Conservation (phyloP, 2,329 filamentous ascomycete species). For the Venturia asperata region DNA sequence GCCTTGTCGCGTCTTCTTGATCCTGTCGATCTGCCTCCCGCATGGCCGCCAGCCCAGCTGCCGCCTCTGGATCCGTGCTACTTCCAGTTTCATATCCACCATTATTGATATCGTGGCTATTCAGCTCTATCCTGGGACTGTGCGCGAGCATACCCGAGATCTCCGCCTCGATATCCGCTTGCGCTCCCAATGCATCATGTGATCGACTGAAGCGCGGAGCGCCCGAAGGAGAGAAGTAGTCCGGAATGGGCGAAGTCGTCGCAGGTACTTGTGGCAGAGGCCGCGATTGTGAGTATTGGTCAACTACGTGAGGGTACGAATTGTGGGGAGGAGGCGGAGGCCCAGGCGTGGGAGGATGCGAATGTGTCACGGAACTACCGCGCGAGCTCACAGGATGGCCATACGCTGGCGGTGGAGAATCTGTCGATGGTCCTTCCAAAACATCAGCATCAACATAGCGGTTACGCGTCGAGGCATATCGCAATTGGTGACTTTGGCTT, state of each 20-base stretch:
- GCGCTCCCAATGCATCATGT: constrained; percentile 30
- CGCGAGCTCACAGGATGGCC: constrained; percentile 19
- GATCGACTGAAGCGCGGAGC: constrained; percentile 23
- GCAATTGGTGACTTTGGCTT: constrained; percentile 4
- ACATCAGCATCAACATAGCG: constrained; percentile 18
- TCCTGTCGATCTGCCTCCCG: constrained; percentile 75
- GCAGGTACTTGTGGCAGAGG: constrained; percentile 53
- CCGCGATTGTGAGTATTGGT: constrained; percentile 49
- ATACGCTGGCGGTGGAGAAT: constrained; percentile 28
- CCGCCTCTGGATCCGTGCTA: constrained; percentile 82
- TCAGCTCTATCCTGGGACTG: constrained; percentile 34
- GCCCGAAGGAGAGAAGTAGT: constrained; percentile 32
- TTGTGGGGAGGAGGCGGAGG: constrained; percentile 43
- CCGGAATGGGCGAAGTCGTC: constrained; percentile 32
- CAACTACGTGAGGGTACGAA: constrained; percentile 46
- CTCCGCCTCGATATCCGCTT: constrained; percentile 52
- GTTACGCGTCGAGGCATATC: constrained; percentile 12
- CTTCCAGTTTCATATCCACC: constrained; percentile 45
- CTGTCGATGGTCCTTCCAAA: not conserved
- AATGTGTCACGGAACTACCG: constrained; percentile 25
- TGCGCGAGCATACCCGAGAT: constrained; percentile 42
- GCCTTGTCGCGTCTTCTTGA: constrained; percentile 50
- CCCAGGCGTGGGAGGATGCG: constrained; percentile 42
- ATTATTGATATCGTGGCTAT: constrained; percentile 22
- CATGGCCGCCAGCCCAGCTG: constrained; percentile 76